A percentile compares a stretch with the other conserved stretches of the same genome.
Conservation (phyloP, 2,329 filamentous ascomycete genomes). For the Pseudogymnoascus sp. region DNA sequence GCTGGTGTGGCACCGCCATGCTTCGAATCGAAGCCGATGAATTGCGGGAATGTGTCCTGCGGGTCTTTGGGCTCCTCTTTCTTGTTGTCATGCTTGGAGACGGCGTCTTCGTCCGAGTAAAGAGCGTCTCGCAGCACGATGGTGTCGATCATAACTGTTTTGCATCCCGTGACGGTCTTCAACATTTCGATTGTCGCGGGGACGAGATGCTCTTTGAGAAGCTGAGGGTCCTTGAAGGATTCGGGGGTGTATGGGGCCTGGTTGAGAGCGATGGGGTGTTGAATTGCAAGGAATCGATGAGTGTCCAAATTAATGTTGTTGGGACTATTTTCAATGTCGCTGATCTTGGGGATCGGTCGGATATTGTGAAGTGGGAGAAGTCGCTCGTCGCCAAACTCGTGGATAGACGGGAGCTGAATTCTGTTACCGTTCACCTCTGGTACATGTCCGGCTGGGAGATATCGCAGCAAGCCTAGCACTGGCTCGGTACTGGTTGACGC, state of each 20-base stretch:
- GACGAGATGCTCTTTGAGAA: slow-evolving; percentile 22
- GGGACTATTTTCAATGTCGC: no score
- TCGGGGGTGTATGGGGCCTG: slow-evolving; percentile 17
- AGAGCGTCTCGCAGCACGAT: slow-evolving; percentile 20
- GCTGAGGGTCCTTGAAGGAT: slow-evolving; percentile 20
- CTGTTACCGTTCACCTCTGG: no score
- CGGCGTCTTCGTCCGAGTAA: slow-evolving; percentile 21
- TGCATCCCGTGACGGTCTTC: slow-evolving; percentile 23
- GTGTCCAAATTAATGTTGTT: slow-evolving; percentile 2
- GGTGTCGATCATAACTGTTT: slow-evolving; percentile 22
- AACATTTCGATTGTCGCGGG: slow-evolving; percentile 24
- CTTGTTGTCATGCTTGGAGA: slow-evolving; percentile 19
- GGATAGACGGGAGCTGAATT: no score
- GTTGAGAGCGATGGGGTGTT: slow-evolving; percentile 19
- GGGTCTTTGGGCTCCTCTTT: no score
- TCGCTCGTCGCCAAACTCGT: no score
- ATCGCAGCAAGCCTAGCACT: no score
- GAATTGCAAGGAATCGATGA: slow-evolving; percentile 18
- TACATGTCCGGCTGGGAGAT: no score
- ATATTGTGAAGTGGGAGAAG: no score
- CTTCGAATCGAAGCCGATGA: slow-evolving; percentile 21
- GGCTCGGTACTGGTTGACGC: no score
- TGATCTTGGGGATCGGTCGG: no score
- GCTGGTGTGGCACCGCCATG: slow-evolving; percentile 22
- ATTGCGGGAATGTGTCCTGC: slow-evolving; percentile 18